Evolutionary conservation across 768 basidiomycete species (phyloP), one percentile per base, ranked within the genome.

Genomic region (Auricularia sp.): DNA sequence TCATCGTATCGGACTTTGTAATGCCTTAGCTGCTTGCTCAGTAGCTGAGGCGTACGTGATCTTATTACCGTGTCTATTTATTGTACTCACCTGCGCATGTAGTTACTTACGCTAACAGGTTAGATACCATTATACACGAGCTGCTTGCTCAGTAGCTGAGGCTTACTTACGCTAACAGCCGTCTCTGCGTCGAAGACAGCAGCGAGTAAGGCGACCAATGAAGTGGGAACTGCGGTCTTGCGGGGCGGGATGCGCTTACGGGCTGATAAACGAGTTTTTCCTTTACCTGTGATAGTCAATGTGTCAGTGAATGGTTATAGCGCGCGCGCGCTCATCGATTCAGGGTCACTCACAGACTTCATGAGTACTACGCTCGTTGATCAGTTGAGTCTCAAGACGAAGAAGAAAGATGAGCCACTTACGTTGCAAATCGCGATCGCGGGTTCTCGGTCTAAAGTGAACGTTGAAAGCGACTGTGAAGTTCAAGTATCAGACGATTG

Each of bases 151-250:
- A 29, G 29, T 29, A 29, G 29, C 29, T 29, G 29, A 29, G 29
- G 29, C 29, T 29, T 29, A 29, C 29, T 29, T 29, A 29, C 29
- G 29, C 29, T 80, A 62, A 75, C 72, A 72, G 64, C 47, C 63
- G 10, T 6, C 21, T 51, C 21, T 5, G 47, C 47, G 18, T 51
- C 37, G 47, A 8, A 16, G 14, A 51, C 5, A 21, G 16, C 18
- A 21, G 16, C 14, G 47, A 5, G 16, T 8, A 16, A 51, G 47
- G 18, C 14, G 11, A 51, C 47, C 21, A 51, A 16, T 24, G 24
- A 24, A 24, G 24, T 24, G 24, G 24, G 24, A 24, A 24, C 24
- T 6, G 37, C 37, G 13, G 37, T 39, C 37, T 7, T 13, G 13
- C 7, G 47, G 5, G 47, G 47, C 4, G 47, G 47, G 8, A 51